phyloP scores from a whole-genome alignment of 1,284 basidiomycete genomes.

The Cystobasidium slooffiae region DNA sequence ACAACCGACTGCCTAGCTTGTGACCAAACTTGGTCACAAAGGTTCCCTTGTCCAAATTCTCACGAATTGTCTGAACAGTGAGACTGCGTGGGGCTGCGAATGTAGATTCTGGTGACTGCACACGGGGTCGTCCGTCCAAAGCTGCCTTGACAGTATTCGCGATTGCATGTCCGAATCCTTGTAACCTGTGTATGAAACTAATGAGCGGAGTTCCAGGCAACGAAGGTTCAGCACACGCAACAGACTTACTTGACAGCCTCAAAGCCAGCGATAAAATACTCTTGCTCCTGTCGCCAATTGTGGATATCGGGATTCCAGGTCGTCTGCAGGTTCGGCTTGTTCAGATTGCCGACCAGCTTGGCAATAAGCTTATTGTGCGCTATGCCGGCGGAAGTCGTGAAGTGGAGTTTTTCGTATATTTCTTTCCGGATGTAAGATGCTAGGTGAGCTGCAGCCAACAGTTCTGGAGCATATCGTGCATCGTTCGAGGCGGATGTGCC shows the following conservation, averaged over 20 bases:
- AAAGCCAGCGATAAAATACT: conserved; percentile 54
- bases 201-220: not conserved
- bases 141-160: conserved; percentile 28
- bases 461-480: conserved; percentile 21
- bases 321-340: conserved; percentile 58
- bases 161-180: conserved; percentile 51
- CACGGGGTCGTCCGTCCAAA: not conserved
- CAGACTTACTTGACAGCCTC: conserved; percentile 48
- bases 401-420: conserved; percentile 54
- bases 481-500: conserved; percentile 6
- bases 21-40: conserved; percentile 51
- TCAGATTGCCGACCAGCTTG: conserved; percentile 53
- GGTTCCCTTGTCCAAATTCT: conserved; percentile 44
- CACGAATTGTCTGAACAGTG: conserved; percentile 44
- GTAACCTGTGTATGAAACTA: conserved; percentile 33
- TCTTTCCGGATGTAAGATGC: conserved; percentile 53
- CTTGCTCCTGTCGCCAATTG: conserved; percentile 20
- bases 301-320: conserved; percentile 38
- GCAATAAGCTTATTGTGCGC: conserved; percentile 55
- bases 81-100: conserved; percentile 4
- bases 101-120: conserved; percentile 7
- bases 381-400: conserved; percentile 57
- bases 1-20: conserved; percentile 52
- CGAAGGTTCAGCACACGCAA: not conserved
- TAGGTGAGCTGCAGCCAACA: conserved; percentile 54